A percentile compares a stretch with the other conserved stretches of the same genome.
phyloP scores from a whole-genome alignment of 208 protist species.

The Leishmania tropica region DNA sequence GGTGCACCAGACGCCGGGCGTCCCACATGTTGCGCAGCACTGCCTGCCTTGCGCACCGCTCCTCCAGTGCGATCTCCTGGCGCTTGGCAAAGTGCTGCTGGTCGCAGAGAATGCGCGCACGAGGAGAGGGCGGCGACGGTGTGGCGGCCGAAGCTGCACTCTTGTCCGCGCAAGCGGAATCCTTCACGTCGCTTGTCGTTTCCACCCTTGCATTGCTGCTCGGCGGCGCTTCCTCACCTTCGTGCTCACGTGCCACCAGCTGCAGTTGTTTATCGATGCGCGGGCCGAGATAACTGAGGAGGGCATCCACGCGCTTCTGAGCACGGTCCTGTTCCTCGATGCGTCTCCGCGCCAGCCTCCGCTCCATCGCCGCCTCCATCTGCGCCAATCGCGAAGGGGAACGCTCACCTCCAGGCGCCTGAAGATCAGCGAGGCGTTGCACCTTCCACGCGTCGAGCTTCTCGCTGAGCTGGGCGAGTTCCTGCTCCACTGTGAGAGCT shows the following conservation, averaged over 20 bases:
- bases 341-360: constrained; percentile 36
- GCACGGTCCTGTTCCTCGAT: constrained; percentile 53
- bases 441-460: constrained; percentile 31
- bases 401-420: neutral
- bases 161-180: neutral
- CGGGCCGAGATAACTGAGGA: constrained; percentile 40
- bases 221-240: neutral
- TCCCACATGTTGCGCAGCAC: constrained; percentile 5
- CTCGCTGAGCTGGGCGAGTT: constrained; percentile 16
- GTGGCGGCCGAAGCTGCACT: neutral
- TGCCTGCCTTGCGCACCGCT: constrained; percentile 16
- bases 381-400: neutral
- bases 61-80: constrained; percentile 26
- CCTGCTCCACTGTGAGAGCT: constrained; percentile 13
- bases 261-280: constrained; percentile 23
- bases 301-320: constrained; percentile 46
- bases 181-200: neutral
- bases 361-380: constrained; percentile 43
- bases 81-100: constrained; percentile 23
- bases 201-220: neutral
- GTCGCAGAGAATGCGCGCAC: constrained; percentile 17
- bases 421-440: constrained; percentile 38
- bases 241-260: neutral
- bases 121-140: neutral
- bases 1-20: neutral